Conservation (phyloP, 768 basidiomycete genomes). For the Rubroboletus satanas region DNA sequence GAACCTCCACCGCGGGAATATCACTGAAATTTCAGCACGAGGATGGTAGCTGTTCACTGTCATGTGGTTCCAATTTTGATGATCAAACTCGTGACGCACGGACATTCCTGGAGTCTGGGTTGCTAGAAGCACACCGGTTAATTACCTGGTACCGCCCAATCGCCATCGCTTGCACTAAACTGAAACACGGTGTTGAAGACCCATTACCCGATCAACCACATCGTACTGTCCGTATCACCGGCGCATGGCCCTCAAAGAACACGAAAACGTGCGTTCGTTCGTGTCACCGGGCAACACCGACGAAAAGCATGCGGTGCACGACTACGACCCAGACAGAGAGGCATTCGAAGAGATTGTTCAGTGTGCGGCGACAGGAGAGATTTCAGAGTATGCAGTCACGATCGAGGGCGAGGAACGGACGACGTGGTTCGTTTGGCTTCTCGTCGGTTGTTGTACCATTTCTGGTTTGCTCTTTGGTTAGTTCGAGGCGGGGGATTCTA, state of each 20-base stretch:
- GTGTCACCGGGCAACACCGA: background rate
- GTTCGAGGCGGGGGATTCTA: conserved; percentile 14
- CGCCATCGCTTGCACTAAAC: background rate
- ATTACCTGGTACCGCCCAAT: background rate
- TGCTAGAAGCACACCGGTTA: background rate
- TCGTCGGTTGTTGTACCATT: conserved; percentile 71
- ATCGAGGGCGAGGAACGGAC: conserved; percentile 64
- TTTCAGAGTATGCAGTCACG: conserved; percentile 55
- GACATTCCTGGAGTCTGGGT: background rate
- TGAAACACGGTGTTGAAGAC: background rate
- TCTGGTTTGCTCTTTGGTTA: conserved; percentile 73
- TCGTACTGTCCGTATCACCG: background rate
- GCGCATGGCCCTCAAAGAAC: conserved; percentile 1
- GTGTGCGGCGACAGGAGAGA: conserved; percentile 38
- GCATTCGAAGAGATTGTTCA: conserved; percentile 17
- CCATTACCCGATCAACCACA: background rate
- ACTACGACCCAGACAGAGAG: background rate
- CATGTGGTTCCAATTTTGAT: background rate
- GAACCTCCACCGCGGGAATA: background rate
- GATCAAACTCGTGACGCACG: background rate
- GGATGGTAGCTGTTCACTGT: background rate
- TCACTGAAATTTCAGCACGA: background rate
- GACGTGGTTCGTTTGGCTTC: conserved; percentile 74
- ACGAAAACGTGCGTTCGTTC: background rate
- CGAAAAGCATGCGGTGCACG: background rate